phyloP scores from a whole-genome alignment of 176 grass and related monocot genomes.

The Puccinellia tenuiflora region DNA sequence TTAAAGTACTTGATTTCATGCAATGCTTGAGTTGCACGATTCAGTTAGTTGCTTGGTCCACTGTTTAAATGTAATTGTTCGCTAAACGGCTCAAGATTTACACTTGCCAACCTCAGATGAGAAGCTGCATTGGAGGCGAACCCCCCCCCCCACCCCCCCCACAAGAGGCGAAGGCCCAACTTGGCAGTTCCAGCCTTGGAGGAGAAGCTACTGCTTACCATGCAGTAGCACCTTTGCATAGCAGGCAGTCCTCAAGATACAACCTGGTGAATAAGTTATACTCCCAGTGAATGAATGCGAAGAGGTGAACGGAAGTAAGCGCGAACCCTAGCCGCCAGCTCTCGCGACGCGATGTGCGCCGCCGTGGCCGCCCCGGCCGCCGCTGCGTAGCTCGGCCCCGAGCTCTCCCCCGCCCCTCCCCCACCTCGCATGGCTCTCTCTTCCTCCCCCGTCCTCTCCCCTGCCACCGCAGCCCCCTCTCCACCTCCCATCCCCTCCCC shows the following conservation, averaged over 20 bases:
- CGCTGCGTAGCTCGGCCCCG: no score
- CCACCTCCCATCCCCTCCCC: no score
- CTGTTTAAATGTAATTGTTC: background rate
- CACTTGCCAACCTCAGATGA: background rate
- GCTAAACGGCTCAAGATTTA: background rate
- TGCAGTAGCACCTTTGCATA: background rate
- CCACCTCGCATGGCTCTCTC: no score
- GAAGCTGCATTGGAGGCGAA: background rate
- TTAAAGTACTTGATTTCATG: no score
- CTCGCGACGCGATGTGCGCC: no score
- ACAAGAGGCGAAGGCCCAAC: background rate
- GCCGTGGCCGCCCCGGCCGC: no score
- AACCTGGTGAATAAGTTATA: constrained; percentile 13
- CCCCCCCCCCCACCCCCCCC: background rate
- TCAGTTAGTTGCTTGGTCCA: background rate
- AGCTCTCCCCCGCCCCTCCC: no score
- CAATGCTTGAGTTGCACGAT: background rate
- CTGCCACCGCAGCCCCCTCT: no score
- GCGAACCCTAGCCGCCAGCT: no score
- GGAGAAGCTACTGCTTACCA: constrained; percentile 3
- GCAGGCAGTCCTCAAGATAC: constrained; percentile 1
- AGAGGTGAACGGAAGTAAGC: no score
- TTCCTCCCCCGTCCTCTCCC: no score
- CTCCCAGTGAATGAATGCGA: background rate
- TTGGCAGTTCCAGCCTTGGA: constrained; percentile 18